Base-by-base conservation (phyloP, 192 early-diverging fungal species). In the Entomortierella chlamydospora region DNA sequence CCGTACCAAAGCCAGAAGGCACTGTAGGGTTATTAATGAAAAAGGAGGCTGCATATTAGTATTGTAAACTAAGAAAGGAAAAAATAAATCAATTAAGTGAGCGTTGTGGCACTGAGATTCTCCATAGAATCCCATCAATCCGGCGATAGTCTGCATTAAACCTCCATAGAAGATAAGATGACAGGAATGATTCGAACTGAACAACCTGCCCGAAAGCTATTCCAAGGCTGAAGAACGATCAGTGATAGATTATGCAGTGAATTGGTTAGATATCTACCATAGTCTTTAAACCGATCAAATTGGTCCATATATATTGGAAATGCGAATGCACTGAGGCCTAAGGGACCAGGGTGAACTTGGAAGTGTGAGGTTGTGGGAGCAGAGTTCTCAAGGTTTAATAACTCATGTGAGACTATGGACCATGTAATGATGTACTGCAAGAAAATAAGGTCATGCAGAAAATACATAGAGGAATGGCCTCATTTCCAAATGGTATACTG, bases 71-170 rank as follows among this genome's bases (percentile, higher is more conserved):
- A 37, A 33, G n/a, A 45, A 22, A 49, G 22, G 23, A 18, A 34
- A n/a, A n/a, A n/a, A n/a, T n/a, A n/a, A n/a, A n/a, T n/a, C n/a
- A n/a, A 37, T 37, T 37, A 3, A n/a, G 20, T 85, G 81, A 94
- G 93, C 11, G 90, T 91, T 13, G 92, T 94, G 59, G 92, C 92
- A 68, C 92, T 91, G 84, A 95, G 93, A 4, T 89, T 93, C 70
- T 95, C 93, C 74, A 39, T 87, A 84, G 73, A 93, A 93, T 83
- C 93, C 92, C 93, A 91, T 93, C 91, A 94, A 91, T 52, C 93
- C 94, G 55, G 93, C 93, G 17, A 91, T 70, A 37, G 93, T 78
- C 83, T 95, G 93, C 57, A 83, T 76, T 22, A 93, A 51, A 9
- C 94, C 94, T 51, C 93, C 92, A 72, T 93, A 93, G 70, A 92